These are phyloP conservation scores for Bipolaris gigantea DNA, from an alignment of 2,329 filamentous ascomycete species.

Conservation along the genomic window DNA sequence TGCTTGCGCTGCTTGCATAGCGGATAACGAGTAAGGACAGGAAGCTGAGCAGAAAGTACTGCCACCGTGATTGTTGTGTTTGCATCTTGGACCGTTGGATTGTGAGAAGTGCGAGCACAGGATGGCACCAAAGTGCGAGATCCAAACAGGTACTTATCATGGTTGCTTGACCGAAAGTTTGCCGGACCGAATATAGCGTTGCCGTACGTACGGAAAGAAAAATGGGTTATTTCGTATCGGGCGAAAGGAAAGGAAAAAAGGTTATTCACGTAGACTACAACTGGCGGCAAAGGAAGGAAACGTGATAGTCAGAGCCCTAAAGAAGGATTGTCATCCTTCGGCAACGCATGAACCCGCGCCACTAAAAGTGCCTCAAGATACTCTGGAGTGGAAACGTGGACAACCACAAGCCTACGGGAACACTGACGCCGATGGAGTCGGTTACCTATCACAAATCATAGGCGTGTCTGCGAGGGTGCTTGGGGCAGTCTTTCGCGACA, in stretches of 20 bases:
- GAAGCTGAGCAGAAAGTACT: constrained; percentile 35
- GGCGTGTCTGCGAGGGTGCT: constrained; percentile 2
- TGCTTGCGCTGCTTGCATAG: constrained; percentile 26
- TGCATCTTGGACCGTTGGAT: constrained; percentile 32
- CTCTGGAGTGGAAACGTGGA: constrained; percentile 18
- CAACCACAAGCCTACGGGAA: constrained; percentile 10
- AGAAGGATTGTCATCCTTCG: constrained; percentile 11
- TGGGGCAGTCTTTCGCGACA: constrained; percentile 6
- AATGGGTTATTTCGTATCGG: too few species aligned
- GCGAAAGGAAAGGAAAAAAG: background rate
- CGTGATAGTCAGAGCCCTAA: constrained; percentile 13
- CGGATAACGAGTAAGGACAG: constrained; percentile 30
- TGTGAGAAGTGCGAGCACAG: constrained; percentile 34
- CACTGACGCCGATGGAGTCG: constrained; percentile 13
- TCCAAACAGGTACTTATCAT: constrained; percentile 37
- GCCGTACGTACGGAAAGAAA: background rate
- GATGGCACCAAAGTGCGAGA: constrained; percentile 37
- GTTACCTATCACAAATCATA: constrained; percentile 9
- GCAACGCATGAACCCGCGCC: constrained; percentile 32
- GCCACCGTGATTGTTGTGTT: constrained; percentile 24
- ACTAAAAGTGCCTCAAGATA: constrained; percentile 15
- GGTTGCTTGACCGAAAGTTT: constrained; percentile 2
- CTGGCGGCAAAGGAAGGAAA: background rate
- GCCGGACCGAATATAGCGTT: background rate
- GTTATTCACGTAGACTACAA: constrained; percentile 2